These are phyloP conservation scores for Xylaria telfairii DNA, from an alignment of 495 filamentous ascomycete genomes.

Conservation along the genomic window DNA sequence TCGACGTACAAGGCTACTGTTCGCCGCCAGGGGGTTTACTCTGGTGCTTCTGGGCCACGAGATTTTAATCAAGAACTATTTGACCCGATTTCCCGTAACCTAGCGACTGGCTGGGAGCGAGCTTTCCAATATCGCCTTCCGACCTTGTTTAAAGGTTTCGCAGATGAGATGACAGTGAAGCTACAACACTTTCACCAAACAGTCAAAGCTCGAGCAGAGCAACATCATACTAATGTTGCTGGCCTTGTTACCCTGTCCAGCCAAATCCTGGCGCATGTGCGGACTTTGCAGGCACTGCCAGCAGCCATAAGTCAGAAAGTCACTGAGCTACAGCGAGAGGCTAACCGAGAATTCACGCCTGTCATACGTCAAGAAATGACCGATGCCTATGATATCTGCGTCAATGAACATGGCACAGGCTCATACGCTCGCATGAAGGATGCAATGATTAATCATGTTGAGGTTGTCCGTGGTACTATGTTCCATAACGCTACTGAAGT, in stretches of 20 bases:
- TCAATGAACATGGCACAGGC: conserved; percentile 55
- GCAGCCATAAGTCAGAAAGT: conserved; percentile 41
- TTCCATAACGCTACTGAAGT: conserved; percentile 54
- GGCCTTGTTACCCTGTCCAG: conserved; percentile 37
- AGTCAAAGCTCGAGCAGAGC: conserved; percentile 35
- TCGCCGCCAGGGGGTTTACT: conserved; percentile 49
- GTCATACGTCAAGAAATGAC: conserved; percentile 55
- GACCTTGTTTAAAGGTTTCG: conserved; percentile 29
- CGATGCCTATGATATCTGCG: conserved; percentile 55
- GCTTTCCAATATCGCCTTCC: conserved; percentile 52
- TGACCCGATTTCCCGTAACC: conserved; percentile 59
- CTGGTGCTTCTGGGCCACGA: conserved; percentile 41
- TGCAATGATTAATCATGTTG: conserved; percentile 59
- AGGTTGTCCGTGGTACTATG: conserved; percentile 50
- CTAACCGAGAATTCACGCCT: conserved; percentile 62
- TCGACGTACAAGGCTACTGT: conserved; percentile 69
- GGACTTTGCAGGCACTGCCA: conserved; percentile 44
- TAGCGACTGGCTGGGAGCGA: conserved; percentile 63
- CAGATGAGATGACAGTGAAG: not conserved
- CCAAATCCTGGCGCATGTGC: conserved; percentile 54
- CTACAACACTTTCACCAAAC: conserved; percentile 48
- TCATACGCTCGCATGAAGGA: conserved; percentile 62
- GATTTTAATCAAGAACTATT: conserved; percentile 60
- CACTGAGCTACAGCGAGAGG: conserved; percentile 57
- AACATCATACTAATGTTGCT: conserved; percentile 30